Evolutionary conservation across 2,329 filamentous ascomycete genomes (phyloP), one percentile per base, ranked within the genome.

Genomic region (Neofusicoccum sp.): DNA sequence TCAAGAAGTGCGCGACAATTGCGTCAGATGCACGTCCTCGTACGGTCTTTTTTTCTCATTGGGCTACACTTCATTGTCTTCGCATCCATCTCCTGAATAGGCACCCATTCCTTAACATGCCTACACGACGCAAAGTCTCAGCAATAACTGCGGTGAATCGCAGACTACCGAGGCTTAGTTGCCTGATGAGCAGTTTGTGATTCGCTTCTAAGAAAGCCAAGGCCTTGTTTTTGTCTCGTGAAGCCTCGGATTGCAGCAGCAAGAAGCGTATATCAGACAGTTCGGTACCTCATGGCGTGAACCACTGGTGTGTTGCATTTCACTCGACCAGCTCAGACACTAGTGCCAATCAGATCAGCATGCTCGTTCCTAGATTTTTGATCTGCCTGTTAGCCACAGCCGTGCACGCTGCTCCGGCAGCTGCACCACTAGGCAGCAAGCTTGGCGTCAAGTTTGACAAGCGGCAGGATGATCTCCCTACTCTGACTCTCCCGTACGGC

Each of bases 401-500:
- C 24, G 41, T 38, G 31, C 43, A 28, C 6, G 54, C 54, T 47
- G 41, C 54, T 43, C 51, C 51, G 6, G 38, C 49, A 20, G 51
- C 51, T 33, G 26, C n/a, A 6, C 51, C 51, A 16, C 34, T 53
- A 12, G 33, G 45, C 34, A 38, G 24, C 8, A 40, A 61, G 1
- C 41, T 56, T 12, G 59, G 59, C 12, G 30, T 61, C 40, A 56
- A 41, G 31, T 56, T 61, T 40, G 43, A 41, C 24, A 61, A 61
- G n/a, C 48, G 59, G 20, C 48, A 44, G 30, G 41, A 61, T 33
- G 58, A 60, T 16, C 49, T 61, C 2, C 59, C 59, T 9, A 61
- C 59, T 8, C 49, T 61, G 26, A 56, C 41, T 9, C 41, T 61
- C 7, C 49, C 59, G 30, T 61, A 61, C 16, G 59, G 59, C 5